Evolutionary conservation across 2,329 filamentous ascomycete species (phyloP).

Genomic region (Eutypa lata): DNA sequence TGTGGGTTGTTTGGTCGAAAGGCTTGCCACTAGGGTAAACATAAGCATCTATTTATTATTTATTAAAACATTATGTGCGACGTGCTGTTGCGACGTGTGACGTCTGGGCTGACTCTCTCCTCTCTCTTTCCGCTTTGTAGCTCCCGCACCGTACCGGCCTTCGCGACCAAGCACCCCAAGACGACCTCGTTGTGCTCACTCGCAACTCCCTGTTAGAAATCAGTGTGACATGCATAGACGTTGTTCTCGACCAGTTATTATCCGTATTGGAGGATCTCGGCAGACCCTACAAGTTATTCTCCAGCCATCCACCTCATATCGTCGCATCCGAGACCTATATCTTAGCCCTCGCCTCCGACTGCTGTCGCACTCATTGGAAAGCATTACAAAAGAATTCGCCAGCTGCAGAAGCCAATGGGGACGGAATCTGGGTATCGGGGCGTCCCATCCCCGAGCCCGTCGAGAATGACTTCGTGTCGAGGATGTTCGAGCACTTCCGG

Average conservation of each 20-base stretch:
- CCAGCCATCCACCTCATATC: conserved; percentile 56
- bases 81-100: not conserved
- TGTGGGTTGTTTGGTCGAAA: conserved; percentile 60
- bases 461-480: conserved; percentile 48
- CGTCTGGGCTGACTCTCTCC: not conserved
- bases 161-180: conserved; percentile 54
- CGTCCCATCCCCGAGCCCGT: conserved; percentile 36
- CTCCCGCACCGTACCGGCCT: conserved; percentile 63
- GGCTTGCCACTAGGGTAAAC: conserved; percentile 58
- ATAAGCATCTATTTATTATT: not conserved
- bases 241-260: conserved; percentile 56
- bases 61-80: too few relatives aligned
- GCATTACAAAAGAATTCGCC: conserved; percentile 26
- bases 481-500: conserved; percentile 55
- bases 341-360: conserved; percentile 62
- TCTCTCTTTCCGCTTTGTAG: conserved; percentile 33
- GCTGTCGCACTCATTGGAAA: conserved; percentile 60
- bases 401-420: conserved; percentile 1
- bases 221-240: conserved; percentile 49
- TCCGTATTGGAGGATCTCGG: conserved; percentile 56
- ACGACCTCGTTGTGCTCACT: conserved; percentile 60
- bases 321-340: conserved; percentile 63
- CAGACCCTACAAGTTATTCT: conserved; percentile 49
- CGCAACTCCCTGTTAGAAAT: conserved; percentile 60
- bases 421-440: conserved; percentile 1